phyloP scores from a whole-genome alignment of 2,329 filamentous ascomycete species.

The Botrytis medusae region DNA sequence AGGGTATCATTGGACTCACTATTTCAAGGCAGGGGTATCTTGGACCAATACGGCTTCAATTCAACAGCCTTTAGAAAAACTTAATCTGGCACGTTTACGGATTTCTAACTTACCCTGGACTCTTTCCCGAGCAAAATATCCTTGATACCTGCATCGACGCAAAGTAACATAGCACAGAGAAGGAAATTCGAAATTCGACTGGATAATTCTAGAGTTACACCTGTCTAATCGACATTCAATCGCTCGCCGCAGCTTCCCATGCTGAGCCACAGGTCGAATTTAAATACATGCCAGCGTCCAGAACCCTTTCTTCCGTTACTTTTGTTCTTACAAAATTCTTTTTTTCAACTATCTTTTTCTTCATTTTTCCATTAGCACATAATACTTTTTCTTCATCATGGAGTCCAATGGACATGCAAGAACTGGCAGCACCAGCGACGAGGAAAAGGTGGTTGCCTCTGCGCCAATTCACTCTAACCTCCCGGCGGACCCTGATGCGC shows the following conservation, averaged over 20 bases:
- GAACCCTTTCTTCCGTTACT: not conserved
- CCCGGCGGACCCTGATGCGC: conserved; percentile 59
- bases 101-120: not conserved
- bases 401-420: conserved; percentile 10
- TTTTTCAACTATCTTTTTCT: not conserved
- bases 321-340: not conserved
- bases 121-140: not conserved
- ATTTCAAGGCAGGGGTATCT: not conserved
- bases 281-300: not conserved
- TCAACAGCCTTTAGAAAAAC: not conserved
- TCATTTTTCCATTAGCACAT: not conserved
- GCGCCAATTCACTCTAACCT: conserved; percentile 7
- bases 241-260: conserved; percentile 4
- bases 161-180: conserved; percentile 18
- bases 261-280: not conserved
- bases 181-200: conserved; percentile 6
- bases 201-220: conserved; percentile 1
- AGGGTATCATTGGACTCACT: not conserved
- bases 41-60: not conserved
- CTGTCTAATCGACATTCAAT: not conserved
- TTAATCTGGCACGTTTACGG: not conserved
- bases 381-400: conserved; percentile 11
- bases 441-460: conserved; percentile 19
- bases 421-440: conserved; percentile 14
- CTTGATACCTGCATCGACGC: conserved; percentile 15